Base-by-base conservation (phyloP, 257 asterid species). In the Linderniella brevidens region DNA sequence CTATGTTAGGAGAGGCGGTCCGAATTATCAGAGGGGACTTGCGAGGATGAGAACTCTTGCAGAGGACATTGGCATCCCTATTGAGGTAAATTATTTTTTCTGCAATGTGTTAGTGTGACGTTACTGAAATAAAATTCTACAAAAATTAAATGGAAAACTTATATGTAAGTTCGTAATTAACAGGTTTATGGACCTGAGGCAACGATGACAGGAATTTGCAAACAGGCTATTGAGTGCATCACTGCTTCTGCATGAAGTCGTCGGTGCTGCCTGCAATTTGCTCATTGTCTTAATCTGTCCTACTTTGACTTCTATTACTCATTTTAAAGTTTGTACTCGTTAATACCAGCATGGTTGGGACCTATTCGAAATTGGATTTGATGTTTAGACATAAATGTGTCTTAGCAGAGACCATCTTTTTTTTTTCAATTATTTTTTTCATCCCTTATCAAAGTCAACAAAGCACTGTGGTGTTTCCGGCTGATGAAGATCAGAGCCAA, bases 191-290 rank as follows among this genome's bases (percentile, higher is more conserved):
- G 96, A 62, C 94, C 96, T 4, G 96, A 86, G 67, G 90, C 85
- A 58, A 86, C 96, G 61, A 86, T 86, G 96, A 82, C 96, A 13
- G 93, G 94, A 56, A 86, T 86, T 55, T 86, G 96, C 85, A 86
- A 86, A 53, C 84, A 86, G 72, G 96, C 96, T 38, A 86, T 82
- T 58, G 96, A 86, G 58, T 86, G 84, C 78, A 82, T 86, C 77
- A 70, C 73, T 67, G 87, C 79, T 37, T 83, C 96, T 39, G 96
- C 96, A 41, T 82, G 72, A 79, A 68, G 35, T 45, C 56, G 38
- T 20, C 18, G 60, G 41, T 15, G 54, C 51, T 51, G 17, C 32
- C 6, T 25, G 32, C 32, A 6, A 37, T 51, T 60, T 59, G 12
- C 15, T 37, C 7, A 4, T 14, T 32, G 18, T 3, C 48, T 53